Evolutionary conservation across 768 basidiomycete species (phyloP).

Genomic region (Pisolithus albus): DNA sequence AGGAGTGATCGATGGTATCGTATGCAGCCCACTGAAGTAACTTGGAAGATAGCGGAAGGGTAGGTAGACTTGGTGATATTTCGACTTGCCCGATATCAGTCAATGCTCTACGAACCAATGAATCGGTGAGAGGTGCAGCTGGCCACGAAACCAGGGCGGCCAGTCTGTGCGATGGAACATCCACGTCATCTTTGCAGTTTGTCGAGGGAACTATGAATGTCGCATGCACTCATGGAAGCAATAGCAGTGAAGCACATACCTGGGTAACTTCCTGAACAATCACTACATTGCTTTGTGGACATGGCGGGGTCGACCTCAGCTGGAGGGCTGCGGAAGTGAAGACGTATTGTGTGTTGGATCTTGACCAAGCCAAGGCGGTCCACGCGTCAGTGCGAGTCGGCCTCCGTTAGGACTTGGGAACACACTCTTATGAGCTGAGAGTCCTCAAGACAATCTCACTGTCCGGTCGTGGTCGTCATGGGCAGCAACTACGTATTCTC

Average conservation of each 20-base stretch:
- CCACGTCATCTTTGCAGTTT: neutral
- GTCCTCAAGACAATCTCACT: neutral
- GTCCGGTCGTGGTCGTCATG: conserved; percentile 10
- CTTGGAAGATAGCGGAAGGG: conserved; percentile 9
- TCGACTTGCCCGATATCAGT: conserved; percentile 24
- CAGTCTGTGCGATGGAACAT: neutral
- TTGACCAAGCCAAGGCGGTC: too few species aligned
- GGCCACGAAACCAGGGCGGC: conserved; percentile 48
- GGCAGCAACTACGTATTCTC: conserved; percentile 56
- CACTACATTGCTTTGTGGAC: too few species aligned
- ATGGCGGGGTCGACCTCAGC: too few species aligned
- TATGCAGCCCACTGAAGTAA: conserved; percentile 84
- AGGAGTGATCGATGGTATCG: conserved; percentile 75
- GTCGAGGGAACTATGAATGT: too few species aligned
- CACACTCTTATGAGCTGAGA: neutral
- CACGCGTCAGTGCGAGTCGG: too few species aligned
- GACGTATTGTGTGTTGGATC: too few species aligned
- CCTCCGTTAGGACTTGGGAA: neutral
- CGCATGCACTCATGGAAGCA: too few species aligned
- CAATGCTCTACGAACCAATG: conserved; percentile 41
- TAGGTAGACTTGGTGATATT: conserved; percentile 23
- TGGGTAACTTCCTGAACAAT: too few species aligned
- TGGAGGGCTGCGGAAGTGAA: too few species aligned
- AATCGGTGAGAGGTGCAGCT: conserved; percentile 44
- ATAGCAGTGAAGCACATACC: neutral